phyloP scores from a whole-genome alignment of 2,329 filamentous ascomycete genomes.

The Cladosporium sp. region DNA sequence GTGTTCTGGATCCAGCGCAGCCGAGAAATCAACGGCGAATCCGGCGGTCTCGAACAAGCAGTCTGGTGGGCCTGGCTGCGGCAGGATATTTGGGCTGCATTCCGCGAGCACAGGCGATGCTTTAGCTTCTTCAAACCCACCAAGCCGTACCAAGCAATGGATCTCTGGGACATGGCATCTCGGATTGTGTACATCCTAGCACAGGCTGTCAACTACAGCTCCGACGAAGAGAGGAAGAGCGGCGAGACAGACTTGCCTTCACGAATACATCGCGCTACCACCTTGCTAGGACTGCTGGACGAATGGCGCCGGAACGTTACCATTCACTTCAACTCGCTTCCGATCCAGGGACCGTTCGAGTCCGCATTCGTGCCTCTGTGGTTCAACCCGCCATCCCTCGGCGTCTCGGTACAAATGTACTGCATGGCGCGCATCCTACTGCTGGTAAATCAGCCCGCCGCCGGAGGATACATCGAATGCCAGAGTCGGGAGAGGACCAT shows the following conservation, averaged over 20 bases:
- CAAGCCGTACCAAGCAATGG: slow-evolving; percentile 43
- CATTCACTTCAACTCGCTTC: slow-evolving; percentile 42
- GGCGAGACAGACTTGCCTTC: slow-evolving; percentile 38
- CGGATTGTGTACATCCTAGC: slow-evolving; percentile 51
- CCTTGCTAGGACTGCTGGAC: slow-evolving; percentile 45
- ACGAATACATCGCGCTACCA: slow-evolving; percentile 39
- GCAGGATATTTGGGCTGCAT: slow-evolving; percentile 60
- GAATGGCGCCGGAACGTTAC: slow-evolving; percentile 48
- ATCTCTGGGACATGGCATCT: slow-evolving; percentile 48
- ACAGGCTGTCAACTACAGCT: slow-evolving; percentile 53
- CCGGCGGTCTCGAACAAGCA: slow-evolving; percentile 49
- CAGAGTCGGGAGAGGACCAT: slow-evolving; percentile 41
- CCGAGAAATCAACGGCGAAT: slow-evolving; percentile 55
- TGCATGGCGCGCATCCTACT: slow-evolving; percentile 52
- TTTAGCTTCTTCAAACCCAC: slow-evolving; percentile 55
- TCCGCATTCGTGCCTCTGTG: slow-evolving; percentile 48
- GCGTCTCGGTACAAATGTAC: slow-evolving; percentile 49
- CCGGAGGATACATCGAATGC: slow-evolving; percentile 48
- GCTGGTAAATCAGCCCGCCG: slow-evolving; percentile 49
- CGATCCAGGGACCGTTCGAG: slow-evolving; percentile 35
- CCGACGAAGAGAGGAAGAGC: slow-evolving; percentile 40
- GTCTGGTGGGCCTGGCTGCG: slow-evolving; percentile 62
- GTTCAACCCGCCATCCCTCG: slow-evolving; percentile 46
- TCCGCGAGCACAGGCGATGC: slow-evolving; percentile 50
- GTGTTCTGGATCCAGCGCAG: slow-evolving; percentile 61